A percentile compares a stretch with the other conserved stretches of the same genome.
Conservation (phyloP, 164 flowering plant genomes). For the Nymphaea thermarum region DNA sequence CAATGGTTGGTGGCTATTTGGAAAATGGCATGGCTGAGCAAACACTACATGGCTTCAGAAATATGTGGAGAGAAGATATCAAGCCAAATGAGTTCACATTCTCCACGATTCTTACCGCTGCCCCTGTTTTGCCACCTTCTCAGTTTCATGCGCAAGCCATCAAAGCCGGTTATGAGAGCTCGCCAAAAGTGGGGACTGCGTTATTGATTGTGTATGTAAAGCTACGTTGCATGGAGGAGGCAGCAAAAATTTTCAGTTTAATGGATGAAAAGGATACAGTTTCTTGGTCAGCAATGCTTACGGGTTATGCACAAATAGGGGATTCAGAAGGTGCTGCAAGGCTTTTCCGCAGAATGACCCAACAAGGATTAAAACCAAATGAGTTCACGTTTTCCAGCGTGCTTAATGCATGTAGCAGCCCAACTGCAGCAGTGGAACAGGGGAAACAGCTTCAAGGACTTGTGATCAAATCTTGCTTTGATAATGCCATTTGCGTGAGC, state of each 20-base stretch:
- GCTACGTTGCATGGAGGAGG: constrained; percentile 37
- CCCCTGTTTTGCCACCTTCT: constrained; percentile 36
- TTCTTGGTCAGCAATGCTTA: constrained; percentile 93
- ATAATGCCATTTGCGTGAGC: constrained; percentile 58
- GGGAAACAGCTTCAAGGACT: constrained; percentile 78
- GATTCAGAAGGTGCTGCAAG: constrained; percentile 45
- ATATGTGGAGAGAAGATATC: constrained; percentile 55
- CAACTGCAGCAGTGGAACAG: constrained; percentile 59
- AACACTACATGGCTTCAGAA: constrained; percentile 40
- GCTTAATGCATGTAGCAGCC: constrained; percentile 57
- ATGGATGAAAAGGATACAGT: constrained; percentile 70
- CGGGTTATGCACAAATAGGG: constrained; percentile 67
- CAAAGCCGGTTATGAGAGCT: constrained; percentile 47
- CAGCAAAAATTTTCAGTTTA: constrained; percentile 43
- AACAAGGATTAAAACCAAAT: constrained; percentile 48
- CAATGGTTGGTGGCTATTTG: constrained; percentile 65
- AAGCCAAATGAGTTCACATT: constrained; percentile 71
- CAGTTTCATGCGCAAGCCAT: constrained; percentile 69
- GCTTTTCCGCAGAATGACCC: constrained; percentile 29
- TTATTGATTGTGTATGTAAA: constrained; percentile 63
- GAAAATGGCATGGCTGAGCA: constrained; percentile 35
- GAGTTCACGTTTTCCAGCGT: constrained; percentile 70
- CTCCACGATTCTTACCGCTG: constrained; percentile 62
- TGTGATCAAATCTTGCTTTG: constrained; percentile 45
- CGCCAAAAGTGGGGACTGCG: constrained; percentile 70